A percentile compares a stretch with the other conserved stretches of the same genome.
These are phyloP conservation scores for Debaryomycetaceae sp. DNA, from an alignment of 1,139 yeast genomes.

Conservation along the genomic window DNA sequence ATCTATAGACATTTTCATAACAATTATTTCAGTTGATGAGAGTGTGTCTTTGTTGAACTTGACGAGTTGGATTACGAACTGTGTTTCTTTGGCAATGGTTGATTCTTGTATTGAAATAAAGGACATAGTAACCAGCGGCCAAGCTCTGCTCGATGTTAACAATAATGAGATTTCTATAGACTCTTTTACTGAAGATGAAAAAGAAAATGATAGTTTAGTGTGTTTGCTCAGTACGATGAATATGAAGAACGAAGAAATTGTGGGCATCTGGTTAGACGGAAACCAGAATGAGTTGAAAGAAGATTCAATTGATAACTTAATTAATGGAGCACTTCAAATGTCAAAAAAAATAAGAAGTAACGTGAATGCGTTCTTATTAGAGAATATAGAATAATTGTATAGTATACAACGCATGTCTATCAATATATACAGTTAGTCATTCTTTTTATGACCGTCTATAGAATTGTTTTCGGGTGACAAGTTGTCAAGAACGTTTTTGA, in stretches of 20 bases:
- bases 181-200: constrained; percentile 13
- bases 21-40: constrained; percentile 51
- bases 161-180: constrained; percentile 16
- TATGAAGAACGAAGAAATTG: constrained; percentile 50
- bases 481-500: constrained; percentile 43
- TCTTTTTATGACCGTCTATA: constrained; percentile 16
- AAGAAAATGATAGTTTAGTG: constrained; percentile 21
- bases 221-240: constrained; percentile 53
- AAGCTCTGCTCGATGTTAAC: constrained; percentile 25
- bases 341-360: constrained; percentile 46
- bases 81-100: constrained; percentile 69
- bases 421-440: constrained; percentile 1
- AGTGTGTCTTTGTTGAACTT: constrained; percentile 37
- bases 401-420: constrained; percentile 1
- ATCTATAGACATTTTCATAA: constrained; percentile 75
- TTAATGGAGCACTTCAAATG: constrained; percentile 41
- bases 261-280: constrained; percentile 56
- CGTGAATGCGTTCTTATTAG: constrained; percentile 30
- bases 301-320: constrained; percentile 21
- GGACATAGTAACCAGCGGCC: constrained; percentile 76
- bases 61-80: constrained; percentile 48
- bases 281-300: constrained; percentile 26
- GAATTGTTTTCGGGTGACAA: constrained; percentile 27
- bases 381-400: constrained; percentile 3
- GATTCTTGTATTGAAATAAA: constrained; percentile 80